phyloP scores from a whole-genome alignment of 352 stramenopile genomes.

The Phytophthora agathidicida region DNA sequence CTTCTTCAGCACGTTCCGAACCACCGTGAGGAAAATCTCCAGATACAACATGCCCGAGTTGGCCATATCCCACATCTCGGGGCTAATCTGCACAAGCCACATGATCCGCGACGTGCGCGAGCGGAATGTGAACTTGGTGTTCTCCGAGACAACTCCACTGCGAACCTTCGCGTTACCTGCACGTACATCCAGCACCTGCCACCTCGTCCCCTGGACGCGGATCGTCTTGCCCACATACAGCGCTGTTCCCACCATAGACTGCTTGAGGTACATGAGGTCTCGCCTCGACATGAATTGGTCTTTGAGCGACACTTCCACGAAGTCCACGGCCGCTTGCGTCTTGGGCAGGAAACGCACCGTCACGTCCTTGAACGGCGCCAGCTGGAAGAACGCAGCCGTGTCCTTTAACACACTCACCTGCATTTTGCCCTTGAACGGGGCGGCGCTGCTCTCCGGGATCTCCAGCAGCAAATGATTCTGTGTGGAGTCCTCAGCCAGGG shows the following conservation, averaged over 20 bases:
- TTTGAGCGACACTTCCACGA: constrained; percentile 91
- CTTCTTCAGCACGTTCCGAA: constrained; percentile 84
- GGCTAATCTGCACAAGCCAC: constrained; percentile 97
- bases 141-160: constrained; percentile 94
- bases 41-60: constrained; percentile 91
- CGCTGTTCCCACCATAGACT: constrained; percentile 68
- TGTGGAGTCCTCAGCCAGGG: constrained; percentile 39
- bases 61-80: constrained; percentile 95
- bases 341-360: constrained; percentile 85
- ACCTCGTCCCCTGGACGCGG: constrained; percentile 71
- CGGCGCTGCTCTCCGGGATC: constrained; percentile 66
- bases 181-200: constrained; percentile 92
- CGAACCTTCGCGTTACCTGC: constrained; percentile 79
- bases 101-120: constrained; percentile 96
- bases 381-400: constrained; percentile 71
- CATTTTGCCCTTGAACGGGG: constrained; percentile 77
- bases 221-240: constrained; percentile 85
- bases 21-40: constrained; percentile 88
- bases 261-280: constrained; percentile 89
- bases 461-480: constrained; percentile 81
- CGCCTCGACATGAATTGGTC: constrained; percentile 93
- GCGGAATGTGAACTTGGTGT: constrained; percentile 97
- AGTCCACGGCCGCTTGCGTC: constrained; percentile 79
- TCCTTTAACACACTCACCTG: constrained; percentile 87
- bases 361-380: constrained; percentile 81